Evolutionary conservation across 257 asterid species (phyloP), one percentile per base, ranked within the genome.

Genomic region (Euphrasia confusa): DNA sequence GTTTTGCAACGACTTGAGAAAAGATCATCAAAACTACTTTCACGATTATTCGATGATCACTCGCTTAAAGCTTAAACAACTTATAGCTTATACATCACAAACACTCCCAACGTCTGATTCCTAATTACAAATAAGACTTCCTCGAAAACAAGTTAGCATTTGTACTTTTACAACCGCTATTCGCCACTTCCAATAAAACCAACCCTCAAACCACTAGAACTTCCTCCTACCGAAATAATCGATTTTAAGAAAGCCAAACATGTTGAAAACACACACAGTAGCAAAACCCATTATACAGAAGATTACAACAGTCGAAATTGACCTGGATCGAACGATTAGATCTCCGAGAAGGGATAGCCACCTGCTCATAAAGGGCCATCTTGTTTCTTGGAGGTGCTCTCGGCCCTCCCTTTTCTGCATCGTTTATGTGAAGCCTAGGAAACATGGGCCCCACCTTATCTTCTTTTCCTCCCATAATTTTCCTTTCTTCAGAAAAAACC

Each of bases 311-410:
- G 4, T 55, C 61, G 60, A 39, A 45, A 63, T 35, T 72, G 60
- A 92, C 98, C 95, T 86, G 87, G 68, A 71, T 78, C 42, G 84
- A 65, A 2, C 71, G 75, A 67, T 77, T 76, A 65, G 74, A 83
- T 69, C 86, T 80, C 69, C 83, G 97, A 30, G 93, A 88, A 70
- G 97, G 97, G 64, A 92, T 86, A 68, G 95, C 84, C 15, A 92
- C 85, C 75, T 92, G 98, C 73, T 92, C 98, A 50, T 88, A 92
- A 5, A 92, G 82, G 54, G 98, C 98, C 98, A 92, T 92, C 90
- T 89, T 92, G 70, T 92, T 92, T 71, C 98, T 88, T 49, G 98
- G 98, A 62, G 98, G 98, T 32, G 98, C 98, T 79, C 94, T 83
- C 48, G 98, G 98, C 75, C 96, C 96, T 77, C 98, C 94, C 67